These are phyloP conservation scores for Hyaloscypha bicolor DNA, from an alignment of 495 filamentous ascomycete genomes.

Conservation along the genomic window DNA sequence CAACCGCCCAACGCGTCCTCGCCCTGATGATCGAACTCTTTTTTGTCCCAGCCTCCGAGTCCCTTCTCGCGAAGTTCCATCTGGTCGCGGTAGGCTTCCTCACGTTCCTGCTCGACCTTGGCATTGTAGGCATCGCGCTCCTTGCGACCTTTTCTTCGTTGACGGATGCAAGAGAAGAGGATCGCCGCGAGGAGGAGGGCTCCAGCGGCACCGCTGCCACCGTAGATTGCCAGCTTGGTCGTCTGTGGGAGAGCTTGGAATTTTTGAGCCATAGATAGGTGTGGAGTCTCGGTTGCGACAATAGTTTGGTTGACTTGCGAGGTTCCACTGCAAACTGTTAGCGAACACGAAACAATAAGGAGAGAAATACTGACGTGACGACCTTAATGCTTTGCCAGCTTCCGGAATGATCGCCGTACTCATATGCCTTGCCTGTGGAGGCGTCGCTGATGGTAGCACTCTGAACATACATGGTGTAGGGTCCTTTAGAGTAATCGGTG, in stretches of 20 bases:
- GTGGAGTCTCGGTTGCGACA: constrained; percentile 19
- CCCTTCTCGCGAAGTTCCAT: constrained; percentile 33
- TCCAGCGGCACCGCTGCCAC: constrained; percentile 52
- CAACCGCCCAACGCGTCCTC: constrained; percentile 34
- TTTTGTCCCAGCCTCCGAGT: constrained; percentile 30
- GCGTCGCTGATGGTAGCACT: constrained; percentile 66
- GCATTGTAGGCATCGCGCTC: constrained; percentile 57
- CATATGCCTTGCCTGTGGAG: constrained; percentile 67
- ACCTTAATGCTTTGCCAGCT: constrained; percentile 72
- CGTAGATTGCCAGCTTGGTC: constrained; percentile 62
- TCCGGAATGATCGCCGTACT: constrained; percentile 67
- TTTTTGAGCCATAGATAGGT: constrained; percentile 52
- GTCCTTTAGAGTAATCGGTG: constrained; percentile 68
- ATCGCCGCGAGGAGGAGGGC: constrained; percentile 51
- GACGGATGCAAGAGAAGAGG: constrained; percentile 65
- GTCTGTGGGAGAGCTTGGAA: constrained; percentile 56
- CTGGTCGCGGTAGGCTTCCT: constrained; percentile 27
- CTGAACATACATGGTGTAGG: constrained; percentile 79
- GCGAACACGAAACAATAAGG: neutral
- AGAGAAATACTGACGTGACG: constrained; percentile 50
- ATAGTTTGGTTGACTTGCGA: constrained; percentile 56
- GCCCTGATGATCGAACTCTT: constrained; percentile 22
- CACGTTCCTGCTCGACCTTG: constrained; percentile 33
- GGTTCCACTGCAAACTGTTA: constrained; percentile 53
- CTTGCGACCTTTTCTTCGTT: constrained; percentile 64